A percentile compares a stretch with the other conserved stretches of the same genome.
phyloP scores from a whole-genome alignment of 768 basidiomycete species.

The Royoungia palumana region DNA sequence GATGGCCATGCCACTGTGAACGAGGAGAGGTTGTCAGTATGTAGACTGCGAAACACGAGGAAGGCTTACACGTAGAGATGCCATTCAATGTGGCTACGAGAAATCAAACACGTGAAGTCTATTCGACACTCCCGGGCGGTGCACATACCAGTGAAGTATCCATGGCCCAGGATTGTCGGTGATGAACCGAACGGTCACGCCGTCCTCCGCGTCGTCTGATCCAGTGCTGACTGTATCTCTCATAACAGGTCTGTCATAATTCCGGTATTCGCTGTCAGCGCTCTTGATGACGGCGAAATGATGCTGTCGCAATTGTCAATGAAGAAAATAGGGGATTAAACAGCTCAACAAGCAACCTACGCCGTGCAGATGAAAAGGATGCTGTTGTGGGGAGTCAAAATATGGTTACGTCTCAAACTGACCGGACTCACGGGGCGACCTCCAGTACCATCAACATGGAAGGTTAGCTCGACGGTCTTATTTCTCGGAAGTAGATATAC shows the following conservation, averaged over 20 bases:
- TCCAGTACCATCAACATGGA: slow-evolving; percentile 5
- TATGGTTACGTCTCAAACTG: background rate
- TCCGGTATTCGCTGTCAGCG: slow-evolving; percentile 36
- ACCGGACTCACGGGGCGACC: slow-evolving; percentile 30
- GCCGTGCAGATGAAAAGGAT: slow-evolving; percentile 16
- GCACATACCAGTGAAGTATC: slow-evolving; percentile 18
- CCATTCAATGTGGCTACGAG: slow-evolving; percentile 18
- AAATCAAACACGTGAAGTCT: background rate
- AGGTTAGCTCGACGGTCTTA: slow-evolving; percentile 16
- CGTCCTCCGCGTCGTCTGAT: slow-evolving; percentile 6
- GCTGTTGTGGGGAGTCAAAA: slow-evolving; percentile 4
- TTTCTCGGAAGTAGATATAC: slow-evolving; percentile 14
- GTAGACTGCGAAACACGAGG: no score
- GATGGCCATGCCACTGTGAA: slow-evolving; percentile 11
- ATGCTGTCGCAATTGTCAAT: slow-evolving; percentile 30
- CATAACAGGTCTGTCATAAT: slow-evolving; percentile 52
- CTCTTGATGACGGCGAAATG: slow-evolving; percentile 44
- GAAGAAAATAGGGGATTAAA: background rate
- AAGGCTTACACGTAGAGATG: slow-evolving; percentile 16
- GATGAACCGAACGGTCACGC: slow-evolving; percentile 43
- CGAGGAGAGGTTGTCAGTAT: background rate
- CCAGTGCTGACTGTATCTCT: slow-evolving; percentile 43
- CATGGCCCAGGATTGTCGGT: slow-evolving; percentile 54
- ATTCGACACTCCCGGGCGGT: background rate
- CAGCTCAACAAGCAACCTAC: background rate